Percentiles rank a stretch among this genome's conserved stretches.
phyloP scores from a whole-genome alignment of 768 basidiomycete genomes.

The Wakefieldia striispora region DNA sequence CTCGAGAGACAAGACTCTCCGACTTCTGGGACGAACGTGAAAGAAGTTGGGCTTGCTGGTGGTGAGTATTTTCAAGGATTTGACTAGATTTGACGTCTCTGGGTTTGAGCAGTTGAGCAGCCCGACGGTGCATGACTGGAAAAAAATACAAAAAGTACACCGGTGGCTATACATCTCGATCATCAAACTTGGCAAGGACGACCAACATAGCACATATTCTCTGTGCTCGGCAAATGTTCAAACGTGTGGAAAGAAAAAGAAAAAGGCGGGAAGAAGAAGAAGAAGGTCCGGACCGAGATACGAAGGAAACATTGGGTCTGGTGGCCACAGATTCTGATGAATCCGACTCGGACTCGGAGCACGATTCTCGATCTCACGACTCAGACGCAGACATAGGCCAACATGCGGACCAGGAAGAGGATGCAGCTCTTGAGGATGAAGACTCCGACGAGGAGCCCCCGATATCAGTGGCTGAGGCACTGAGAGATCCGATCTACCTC shows the following conservation, averaged over 20 bases:
- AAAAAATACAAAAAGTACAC: constrained; percentile 18
- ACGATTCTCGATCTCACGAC: no score
- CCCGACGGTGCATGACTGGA: constrained; percentile 31
- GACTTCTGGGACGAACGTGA: constrained; percentile 1
- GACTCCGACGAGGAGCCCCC: constrained; percentile 36
- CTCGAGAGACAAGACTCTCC: not conserved
- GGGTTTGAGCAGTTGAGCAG: constrained; percentile 15
- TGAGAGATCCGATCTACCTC: constrained; percentile 62
- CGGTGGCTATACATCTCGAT: constrained; percentile 24
- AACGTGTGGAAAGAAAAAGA: constrained; percentile 68
- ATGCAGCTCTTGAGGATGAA: constrained; percentile 23
- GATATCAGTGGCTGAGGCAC: constrained; percentile 57
- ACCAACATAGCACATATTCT: no score
- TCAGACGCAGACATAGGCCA: constrained; percentile 17
- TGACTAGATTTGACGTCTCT: constrained; percentile 15
- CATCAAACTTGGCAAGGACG: not conserved
- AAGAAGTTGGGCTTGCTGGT: not conserved
- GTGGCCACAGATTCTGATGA: constrained; percentile 78
- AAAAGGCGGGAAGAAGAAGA: constrained; percentile 62
- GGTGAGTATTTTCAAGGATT: constrained; percentile 11
- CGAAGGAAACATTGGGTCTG: constrained; percentile 61
- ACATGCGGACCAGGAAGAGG: constrained; percentile 27
- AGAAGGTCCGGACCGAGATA: constrained; percentile 61
- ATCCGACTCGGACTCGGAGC: constrained; percentile 34
- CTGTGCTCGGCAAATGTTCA: constrained; percentile 55